A percentile compares a stretch with the other conserved stretches of the same genome.
These are phyloP conservation scores for Patellaria atrata DNA, from an alignment of 495 filamentous ascomycete genomes.

Conservation along the genomic window DNA sequence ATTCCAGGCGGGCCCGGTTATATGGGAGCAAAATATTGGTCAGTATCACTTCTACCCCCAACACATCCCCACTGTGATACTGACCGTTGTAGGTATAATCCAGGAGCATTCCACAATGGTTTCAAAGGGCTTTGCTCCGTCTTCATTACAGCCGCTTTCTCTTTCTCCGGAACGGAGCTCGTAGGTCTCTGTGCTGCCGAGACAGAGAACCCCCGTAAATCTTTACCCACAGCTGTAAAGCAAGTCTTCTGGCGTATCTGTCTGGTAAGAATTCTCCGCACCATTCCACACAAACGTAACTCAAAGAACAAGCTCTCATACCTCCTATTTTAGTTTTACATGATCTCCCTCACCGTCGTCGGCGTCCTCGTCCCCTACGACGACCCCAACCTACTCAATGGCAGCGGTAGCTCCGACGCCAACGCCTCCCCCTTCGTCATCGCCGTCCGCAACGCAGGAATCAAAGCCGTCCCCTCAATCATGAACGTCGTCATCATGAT, in stretches of 20 bases:
- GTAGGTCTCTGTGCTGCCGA: slow-evolving; percentile 86
- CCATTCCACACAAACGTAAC: background rate
- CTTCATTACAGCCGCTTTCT: slow-evolving; percentile 85
- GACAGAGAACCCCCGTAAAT: slow-evolving; percentile 74
- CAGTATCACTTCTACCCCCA: too few relatives aligned
- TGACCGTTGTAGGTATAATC: slow-evolving; percentile 58
- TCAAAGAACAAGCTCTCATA: background rate
- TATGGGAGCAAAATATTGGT: slow-evolving; percentile 32
- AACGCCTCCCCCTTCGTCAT: slow-evolving; percentile 28
- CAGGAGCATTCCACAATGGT: slow-evolving; percentile 80
- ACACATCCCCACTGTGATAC: too few relatives aligned
- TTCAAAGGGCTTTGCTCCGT: slow-evolving; percentile 92
- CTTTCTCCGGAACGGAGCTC: slow-evolving; percentile 83
- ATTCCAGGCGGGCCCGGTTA: slow-evolving; percentile 52
- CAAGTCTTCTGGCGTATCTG: slow-evolving; percentile 94
- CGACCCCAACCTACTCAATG: slow-evolving; percentile 20
- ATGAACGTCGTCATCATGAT: slow-evolving; percentile 30
- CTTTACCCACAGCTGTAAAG: slow-evolving; percentile 76
- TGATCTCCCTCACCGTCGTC: slow-evolving; percentile 25
- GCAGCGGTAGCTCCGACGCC: slow-evolving; percentile 16
- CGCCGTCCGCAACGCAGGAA: slow-evolving; percentile 25
- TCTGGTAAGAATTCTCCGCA: slow-evolving; percentile 27
- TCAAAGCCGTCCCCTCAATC: slow-evolving; percentile 23
- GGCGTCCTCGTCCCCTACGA: slow-evolving; percentile 27
- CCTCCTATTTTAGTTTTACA: slow-evolving; percentile 21